Evolutionary conservation across 129 eudicot genomes (phyloP).

Genomic region (Chrysanthemum lavandulifolium): DNA sequence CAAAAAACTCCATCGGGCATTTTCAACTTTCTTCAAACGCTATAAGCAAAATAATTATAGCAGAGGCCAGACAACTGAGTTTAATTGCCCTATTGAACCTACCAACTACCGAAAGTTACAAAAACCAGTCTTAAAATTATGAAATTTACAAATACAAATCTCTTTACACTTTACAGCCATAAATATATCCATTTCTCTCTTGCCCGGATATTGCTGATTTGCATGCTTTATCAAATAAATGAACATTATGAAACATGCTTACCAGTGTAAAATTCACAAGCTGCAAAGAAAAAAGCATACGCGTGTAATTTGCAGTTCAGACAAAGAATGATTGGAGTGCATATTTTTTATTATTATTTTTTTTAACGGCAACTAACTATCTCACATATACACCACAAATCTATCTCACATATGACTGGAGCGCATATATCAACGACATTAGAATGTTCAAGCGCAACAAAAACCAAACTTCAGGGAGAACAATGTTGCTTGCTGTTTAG

Average conservation of each 20-base stretch:
- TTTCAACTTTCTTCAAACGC: neutral
- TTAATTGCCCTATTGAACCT: neutral
- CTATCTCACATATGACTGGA: neutral
- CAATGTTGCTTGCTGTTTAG: neutral
- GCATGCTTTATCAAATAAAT: constrained; percentile 1
- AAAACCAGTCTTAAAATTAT: too few relatives aligned
- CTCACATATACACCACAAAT: too few relatives aligned
- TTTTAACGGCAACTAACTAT: too few relatives aligned
- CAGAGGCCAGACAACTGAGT: neutral
- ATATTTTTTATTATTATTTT: too few relatives aligned
- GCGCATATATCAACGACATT: neutral
- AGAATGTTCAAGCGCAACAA: constrained; percentile 12
- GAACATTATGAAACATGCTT: constrained; percentile 4
- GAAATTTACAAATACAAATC: too few relatives aligned
- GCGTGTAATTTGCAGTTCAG: too few relatives aligned
- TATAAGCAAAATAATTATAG: neutral
- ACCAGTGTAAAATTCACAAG: neutral
- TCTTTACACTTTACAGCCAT: too few relatives aligned
- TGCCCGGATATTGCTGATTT: neutral
- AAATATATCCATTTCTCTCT: neutral
- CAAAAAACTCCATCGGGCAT: too few relatives aligned
- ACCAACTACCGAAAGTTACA: neutral
- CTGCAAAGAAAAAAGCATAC: too few relatives aligned
- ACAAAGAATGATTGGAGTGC: too few relatives aligned
- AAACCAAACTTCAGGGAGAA: neutral